phyloP scores from a whole-genome alignment of 176 grass and related monocot genomes.

The Raddia distichophylla region DNA sequence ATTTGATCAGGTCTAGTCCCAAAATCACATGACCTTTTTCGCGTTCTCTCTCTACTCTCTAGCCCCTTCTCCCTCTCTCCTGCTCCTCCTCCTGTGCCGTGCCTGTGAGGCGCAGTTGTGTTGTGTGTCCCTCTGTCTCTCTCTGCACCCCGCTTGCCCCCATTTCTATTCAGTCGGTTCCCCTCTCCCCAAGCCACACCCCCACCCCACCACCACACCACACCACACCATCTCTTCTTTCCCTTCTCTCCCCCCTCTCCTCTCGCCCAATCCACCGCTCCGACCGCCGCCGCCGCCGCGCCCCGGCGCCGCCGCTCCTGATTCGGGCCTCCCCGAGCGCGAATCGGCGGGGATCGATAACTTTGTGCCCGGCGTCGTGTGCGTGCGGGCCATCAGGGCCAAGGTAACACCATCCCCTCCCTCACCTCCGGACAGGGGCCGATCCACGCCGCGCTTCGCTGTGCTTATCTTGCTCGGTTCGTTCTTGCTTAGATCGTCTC shows the following conservation, averaged over 20 bases:
- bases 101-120: not conserved
- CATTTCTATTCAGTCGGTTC: conserved; percentile 43
- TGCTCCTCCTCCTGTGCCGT: too few relatives aligned
- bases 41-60: too few relatives aligned
- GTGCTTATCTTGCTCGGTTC: too few relatives aligned
- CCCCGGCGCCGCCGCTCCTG: not conserved
- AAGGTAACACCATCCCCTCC: conserved; percentile 41
- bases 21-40: too few relatives aligned
- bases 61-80: not conserved
- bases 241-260: too few relatives aligned
- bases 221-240: not conserved
- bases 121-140: not conserved
- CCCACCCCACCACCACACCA: too few relatives aligned
- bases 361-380: not conserved
- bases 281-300: not conserved
- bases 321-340: not conserved
- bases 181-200: conserved; percentile 32
- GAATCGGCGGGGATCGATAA: conserved; percentile 36
- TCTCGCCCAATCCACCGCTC: conserved; percentile 21
- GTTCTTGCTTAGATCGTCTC: not conserved
- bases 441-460: too few relatives aligned
- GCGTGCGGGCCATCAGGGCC: conserved; percentile 54
- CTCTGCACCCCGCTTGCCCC: not conserved
- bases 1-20: too few relatives aligned
- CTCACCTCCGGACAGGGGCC: too few relatives aligned